phyloP scores from a whole-genome alignment of 345 rosid genomes.

The Syzygium jambos region DNA sequence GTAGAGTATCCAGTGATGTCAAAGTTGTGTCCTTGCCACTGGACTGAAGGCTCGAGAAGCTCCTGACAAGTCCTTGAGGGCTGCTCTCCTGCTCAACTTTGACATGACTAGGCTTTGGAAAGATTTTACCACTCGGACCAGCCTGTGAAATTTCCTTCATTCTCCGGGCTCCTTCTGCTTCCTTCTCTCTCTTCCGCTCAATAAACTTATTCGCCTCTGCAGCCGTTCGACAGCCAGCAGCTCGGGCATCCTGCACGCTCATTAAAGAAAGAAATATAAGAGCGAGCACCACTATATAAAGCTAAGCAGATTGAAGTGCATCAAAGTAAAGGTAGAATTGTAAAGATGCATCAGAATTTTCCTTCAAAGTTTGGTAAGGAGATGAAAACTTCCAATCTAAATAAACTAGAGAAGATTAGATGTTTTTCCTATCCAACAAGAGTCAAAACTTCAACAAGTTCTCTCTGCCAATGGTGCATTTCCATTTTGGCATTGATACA shows the following conservation, averaged over 20 bases:
- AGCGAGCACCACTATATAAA: not conserved
- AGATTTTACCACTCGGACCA: slow-evolving; percentile 48
- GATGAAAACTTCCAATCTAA: not conserved
- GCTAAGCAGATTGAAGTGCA: not conserved
- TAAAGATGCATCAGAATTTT: not conserved
- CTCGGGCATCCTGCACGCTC: slow-evolving; percentile 66
- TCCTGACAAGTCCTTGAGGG: slow-evolving; percentile 31
- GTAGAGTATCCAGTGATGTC: slow-evolving; percentile 16
- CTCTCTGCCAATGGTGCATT: not conserved
- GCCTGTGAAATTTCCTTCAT: slow-evolving; percentile 38
- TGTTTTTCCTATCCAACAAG: not conserved
- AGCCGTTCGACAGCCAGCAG: slow-evolving; percentile 60
- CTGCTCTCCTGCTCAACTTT: slow-evolving; percentile 29
- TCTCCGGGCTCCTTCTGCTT: slow-evolving; percentile 43
- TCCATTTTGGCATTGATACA: not conserved
- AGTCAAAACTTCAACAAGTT: not conserved
- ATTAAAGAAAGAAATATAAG: not conserved
- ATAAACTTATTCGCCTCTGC: slow-evolving; percentile 55
- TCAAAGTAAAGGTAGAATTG: not conserved
- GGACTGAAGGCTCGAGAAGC: slow-evolving; percentile 26
- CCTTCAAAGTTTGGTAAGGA: not conserved
- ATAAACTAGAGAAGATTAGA: not conserved
- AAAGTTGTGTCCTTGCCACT: slow-evolving; percentile 25
- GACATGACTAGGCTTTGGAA: slow-evolving; percentile 20
- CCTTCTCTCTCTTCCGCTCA: slow-evolving; percentile 54